Evolutionary conservation across 805 yeast species (phyloP), one percentile per base, ranked within the genome.

Genomic region (Metschnikowia shivogae): DNA sequence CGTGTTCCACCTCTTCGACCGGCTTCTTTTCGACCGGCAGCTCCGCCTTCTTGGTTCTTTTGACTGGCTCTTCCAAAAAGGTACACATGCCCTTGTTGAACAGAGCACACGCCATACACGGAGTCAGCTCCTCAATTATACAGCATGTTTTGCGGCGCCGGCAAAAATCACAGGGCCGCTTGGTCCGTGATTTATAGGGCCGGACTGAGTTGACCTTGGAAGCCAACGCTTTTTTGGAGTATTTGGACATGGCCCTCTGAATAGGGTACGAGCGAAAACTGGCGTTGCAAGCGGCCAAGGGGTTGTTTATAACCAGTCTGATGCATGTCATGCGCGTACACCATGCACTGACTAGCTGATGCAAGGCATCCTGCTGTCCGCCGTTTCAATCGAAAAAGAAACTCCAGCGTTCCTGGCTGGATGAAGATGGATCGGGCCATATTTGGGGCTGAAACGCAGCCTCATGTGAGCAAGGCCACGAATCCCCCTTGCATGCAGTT

Each of bases 41-140:
- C 22, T 11, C 42, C n/a, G 42, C n/a, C 36, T 39, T 28, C 34
- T 50, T 45, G 40, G 36, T 86, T 84, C 66, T 86, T 95, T 96
- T 89, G 85, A 65, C 49, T 30, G 70, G 70, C 26, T 67, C 63
- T 39, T 64, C 62, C 31, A 59, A 24, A 42, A 65, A 64, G 2
- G 67, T 63, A 47, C 70, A 65, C 26, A 48, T 37, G 20, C 59
- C 60, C 38, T 57, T 54, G 46, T 63, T 62, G 49, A 58, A 63
- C 42, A 57, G 61, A 20, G 55, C 52, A 41, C 70, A 65, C 9
- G 63, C 53, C 44, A 62, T 53, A 42, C 70, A 65, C 34, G 65
- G 64, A 8, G 58, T 45, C 41, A 59, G 59, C n/a, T 56, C 57
- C 33, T 61, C 60, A 45, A 65, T 62, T 19, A 65, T 64, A 52